A percentile compares a stretch with the other conserved stretches of the same genome.
These are phyloP conservation scores for Aschersonia sp. DNA, from an alignment of 2,329 filamentous ascomycete genomes.

Conservation along the genomic window DNA sequence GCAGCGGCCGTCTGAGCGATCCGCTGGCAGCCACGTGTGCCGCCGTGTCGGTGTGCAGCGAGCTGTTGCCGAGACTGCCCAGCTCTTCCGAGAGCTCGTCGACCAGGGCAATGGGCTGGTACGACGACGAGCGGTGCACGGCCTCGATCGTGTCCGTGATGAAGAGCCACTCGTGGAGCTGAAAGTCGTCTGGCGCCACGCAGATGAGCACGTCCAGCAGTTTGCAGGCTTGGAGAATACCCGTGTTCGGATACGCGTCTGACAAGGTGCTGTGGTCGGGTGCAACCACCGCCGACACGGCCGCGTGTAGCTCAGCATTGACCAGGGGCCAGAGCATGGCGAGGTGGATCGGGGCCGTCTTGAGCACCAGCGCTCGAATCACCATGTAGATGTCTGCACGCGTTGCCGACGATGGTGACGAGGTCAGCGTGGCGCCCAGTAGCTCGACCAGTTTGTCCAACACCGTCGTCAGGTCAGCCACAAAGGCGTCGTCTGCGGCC, in stretches of 20 bases:
- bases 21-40: conserved; percentile 20
- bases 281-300: conserved; percentile 59
- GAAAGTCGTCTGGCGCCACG: conserved; percentile 85
- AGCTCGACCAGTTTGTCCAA: conserved; percentile 80
- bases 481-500: conserved; percentile 63
- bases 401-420: conserved; percentile 81
- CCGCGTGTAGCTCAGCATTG: conserved; percentile 70
- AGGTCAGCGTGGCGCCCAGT: conserved; percentile 66
- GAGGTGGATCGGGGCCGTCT: conserved; percentile 64
- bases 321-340: conserved; percentile 81
- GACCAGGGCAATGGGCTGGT: conserved; percentile 59
- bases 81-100: conserved; percentile 75
- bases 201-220: conserved; percentile 80
- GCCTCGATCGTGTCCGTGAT: conserved; percentile 95
- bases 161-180: conserved; percentile 96
- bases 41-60: conserved; percentile 19
- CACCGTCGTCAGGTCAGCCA: conserved; percentile 56
- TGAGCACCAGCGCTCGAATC: conserved; percentile 65
- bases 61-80: conserved; percentile 25
- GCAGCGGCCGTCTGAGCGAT: conserved; percentile 29
- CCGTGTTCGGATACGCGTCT: conserved; percentile 62
- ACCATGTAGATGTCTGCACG: conserved; percentile 84
- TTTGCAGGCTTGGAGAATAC: conserved; percentile 84
- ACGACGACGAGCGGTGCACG: conserved; percentile 62
- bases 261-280: conserved; percentile 46